These are phyloP conservation scores for Mallotus japonicus DNA, from an alignment of 441 rosid species.

Conservation along the genomic window DNA sequence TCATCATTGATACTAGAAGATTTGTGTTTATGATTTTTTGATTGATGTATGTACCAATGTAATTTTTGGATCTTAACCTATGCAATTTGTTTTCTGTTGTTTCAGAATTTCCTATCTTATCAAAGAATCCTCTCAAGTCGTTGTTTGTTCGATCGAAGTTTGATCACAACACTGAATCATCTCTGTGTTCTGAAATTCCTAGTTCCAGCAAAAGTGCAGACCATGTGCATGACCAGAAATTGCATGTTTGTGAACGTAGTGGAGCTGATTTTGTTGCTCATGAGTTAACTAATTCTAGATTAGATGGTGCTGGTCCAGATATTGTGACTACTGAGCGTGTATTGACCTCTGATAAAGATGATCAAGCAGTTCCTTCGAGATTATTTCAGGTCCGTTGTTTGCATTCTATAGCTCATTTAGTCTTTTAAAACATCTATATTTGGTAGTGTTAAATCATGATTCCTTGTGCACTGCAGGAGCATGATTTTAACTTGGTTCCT, in stretches of 20 bases:
- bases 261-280: slow-evolving; percentile 32
- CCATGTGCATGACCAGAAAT: slow-evolving; percentile 29
- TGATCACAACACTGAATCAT: slow-evolving; percentile 27
- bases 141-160: slow-evolving; percentile 33
- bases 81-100: slow-evolving; percentile 11
- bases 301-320: slow-evolving; percentile 29
- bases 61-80: background rate
- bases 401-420: background rate
- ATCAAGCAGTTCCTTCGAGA: slow-evolving; percentile 25
- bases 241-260: slow-evolving; percentile 27
- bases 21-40: background rate
- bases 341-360: slow-evolving; percentile 25
- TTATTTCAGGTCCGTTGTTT: slow-evolving; percentile 28
- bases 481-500: slow-evolving; percentile 27
- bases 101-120: slow-evolving; percentile 37
- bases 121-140: slow-evolving; percentile 25
- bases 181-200: slow-evolving; percentile 34
- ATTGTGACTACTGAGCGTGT: slow-evolving; percentile 25
- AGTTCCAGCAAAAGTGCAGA: slow-evolving; percentile 25
- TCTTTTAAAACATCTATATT: background rate
- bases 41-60: background rate
- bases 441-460: background rate
- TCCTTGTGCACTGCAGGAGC: slow-evolving; percentile 20
- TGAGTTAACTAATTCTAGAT: slow-evolving; percentile 33
- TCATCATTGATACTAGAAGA: background rate